Conservation (phyloP, 768 basidiomycete genomes). For the Sporobolomyces roseus region DNA sequence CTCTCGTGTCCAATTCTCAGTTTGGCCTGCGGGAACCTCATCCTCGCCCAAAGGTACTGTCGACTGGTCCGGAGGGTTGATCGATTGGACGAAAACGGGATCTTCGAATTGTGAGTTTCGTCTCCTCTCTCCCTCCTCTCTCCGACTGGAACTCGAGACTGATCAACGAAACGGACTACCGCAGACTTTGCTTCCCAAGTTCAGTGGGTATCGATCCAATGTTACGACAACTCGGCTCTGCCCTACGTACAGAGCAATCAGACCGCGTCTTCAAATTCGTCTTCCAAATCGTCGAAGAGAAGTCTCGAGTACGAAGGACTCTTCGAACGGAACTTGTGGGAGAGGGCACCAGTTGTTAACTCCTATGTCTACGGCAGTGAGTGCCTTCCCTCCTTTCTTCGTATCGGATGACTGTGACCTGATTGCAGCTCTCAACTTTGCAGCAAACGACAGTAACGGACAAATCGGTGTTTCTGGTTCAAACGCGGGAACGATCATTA, state of each 20-base stretch:
- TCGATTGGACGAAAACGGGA: slow-evolving; percentile 46
- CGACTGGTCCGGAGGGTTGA: slow-evolving; percentile 49
- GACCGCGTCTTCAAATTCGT: slow-evolving; percentile 4
- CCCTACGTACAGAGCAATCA: slow-evolving; percentile 20
- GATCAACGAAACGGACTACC: too few species aligned
- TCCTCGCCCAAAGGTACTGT: slow-evolving; percentile 39
- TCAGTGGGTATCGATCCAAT: slow-evolving; percentile 45
- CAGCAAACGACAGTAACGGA: slow-evolving; percentile 36
- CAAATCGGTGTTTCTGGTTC: slow-evolving; percentile 28
- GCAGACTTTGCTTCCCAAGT: slow-evolving; percentile 46
- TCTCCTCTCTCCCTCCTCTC: too few species aligned
- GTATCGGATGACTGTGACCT: neutral
- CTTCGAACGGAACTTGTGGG: slow-evolving; percentile 15
- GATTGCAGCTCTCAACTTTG: too few species aligned
- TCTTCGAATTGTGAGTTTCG: slow-evolving; percentile 42
- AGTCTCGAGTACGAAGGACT: neutral
- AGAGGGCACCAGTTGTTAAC: slow-evolving; percentile 20
- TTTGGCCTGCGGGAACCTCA: slow-evolving; percentile 48
- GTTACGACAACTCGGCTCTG: slow-evolving; percentile 36
- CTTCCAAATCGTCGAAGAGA: neutral
- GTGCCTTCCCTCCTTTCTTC: neutral
- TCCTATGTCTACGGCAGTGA: slow-evolving; percentile 36
- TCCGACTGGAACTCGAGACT: too few species aligned
- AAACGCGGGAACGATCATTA: slow-evolving; percentile 34
- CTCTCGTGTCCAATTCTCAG: slow-evolving; percentile 47